phyloP scores from a whole-genome alignment of 352 stramenopile species.

The Globisporangium takayamanum region DNA sequence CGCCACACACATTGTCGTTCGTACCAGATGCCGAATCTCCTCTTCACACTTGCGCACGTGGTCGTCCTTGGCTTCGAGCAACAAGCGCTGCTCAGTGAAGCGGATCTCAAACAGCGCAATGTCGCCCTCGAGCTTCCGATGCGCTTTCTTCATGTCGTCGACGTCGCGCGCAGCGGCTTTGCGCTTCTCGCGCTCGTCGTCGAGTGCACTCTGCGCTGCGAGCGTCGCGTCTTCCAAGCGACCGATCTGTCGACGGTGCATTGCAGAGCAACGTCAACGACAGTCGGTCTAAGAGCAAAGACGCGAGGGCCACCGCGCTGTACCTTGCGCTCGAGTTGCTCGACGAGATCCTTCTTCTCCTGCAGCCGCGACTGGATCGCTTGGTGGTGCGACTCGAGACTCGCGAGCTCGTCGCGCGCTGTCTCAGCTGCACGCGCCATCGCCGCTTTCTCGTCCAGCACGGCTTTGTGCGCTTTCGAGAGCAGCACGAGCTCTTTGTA shows the following conservation, averaged over 20 bases:
- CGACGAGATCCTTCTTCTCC: conserved; percentile 55
- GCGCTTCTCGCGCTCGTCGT: conserved; percentile 60
- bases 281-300: background rate
- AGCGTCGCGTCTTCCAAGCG: conserved; percentile 43
- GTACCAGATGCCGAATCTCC: conserved; percentile 66
- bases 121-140: conserved; percentile 62
- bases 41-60: conserved; percentile 57
- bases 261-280: conserved; percentile 1
- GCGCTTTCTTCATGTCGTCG: conserved; percentile 56
- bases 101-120: conserved; percentile 57
- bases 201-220: conserved; percentile 37
- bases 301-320: background rate
- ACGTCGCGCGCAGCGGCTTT: conserved; percentile 38
- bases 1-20: too few species aligned
- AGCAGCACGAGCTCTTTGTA: conserved; percentile 80
- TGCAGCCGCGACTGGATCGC: conserved; percentile 49
- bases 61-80: conserved; percentile 57
- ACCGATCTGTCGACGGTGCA: conserved; percentile 24
- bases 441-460: conserved; percentile 54
- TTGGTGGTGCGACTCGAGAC: conserved; percentile 50
- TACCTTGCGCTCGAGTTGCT: conserved; percentile 65
- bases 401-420: conserved; percentile 40
- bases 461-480: conserved; percentile 69
- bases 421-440: conserved; percentile 38
- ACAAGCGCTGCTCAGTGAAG: conserved; percentile 46